Base-by-base conservation (phyloP, 148 eudicot genomes). In the Silene conica region DNA sequence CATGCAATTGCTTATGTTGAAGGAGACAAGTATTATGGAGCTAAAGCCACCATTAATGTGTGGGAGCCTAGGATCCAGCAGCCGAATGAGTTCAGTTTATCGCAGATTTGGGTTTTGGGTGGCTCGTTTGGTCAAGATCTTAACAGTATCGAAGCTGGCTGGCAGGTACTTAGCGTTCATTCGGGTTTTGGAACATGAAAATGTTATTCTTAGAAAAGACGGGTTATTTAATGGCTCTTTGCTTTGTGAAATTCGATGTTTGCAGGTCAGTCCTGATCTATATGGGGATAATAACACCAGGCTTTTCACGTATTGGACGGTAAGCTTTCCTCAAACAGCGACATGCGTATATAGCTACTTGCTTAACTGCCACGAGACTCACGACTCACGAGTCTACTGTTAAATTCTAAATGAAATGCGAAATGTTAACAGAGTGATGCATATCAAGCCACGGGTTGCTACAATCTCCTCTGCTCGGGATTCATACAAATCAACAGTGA, bases 291-390 rank as follows among this genome's bases (percentile, higher is more conserved):
- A 91, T 84, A 91, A 94, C 85, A 94, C 98, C 26, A 88, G 98
- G 78, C 86, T 94, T 72, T 94, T 94, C 91, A 94, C 98, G n/a
- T 94, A 94, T 70, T 94, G 98, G 98, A 94, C 98, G 70, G 98
- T 93, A 89, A 84, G 91, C 38, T 60, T 56, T 19, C 45, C 7
- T 58, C 19, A 15, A 43, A 19, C 38, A 21, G 14, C 45, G 31
- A 16, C 43, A 21, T 62, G 21, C 15, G 45, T 31, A 63, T 70
- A 59, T 15, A 26, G 55, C 45, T 73, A 38, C 43, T 5, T 0
- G 25, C 52, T 63, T 74, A 28, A 28, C 19, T 28, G 54, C n/a
- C 41, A 46, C n/a, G 46, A 12, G 71, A n/a, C n/a, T n/a, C n/a
- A n/a, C n/a, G n/a, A n/a, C n/a, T 43, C 15, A 48, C 4, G 15